Evolutionary conservation across 2,329 filamentous ascomycete species (phyloP), one percentile per base, ranked within the genome.

Genomic region (Lasiodiplodia theobromae): DNA sequence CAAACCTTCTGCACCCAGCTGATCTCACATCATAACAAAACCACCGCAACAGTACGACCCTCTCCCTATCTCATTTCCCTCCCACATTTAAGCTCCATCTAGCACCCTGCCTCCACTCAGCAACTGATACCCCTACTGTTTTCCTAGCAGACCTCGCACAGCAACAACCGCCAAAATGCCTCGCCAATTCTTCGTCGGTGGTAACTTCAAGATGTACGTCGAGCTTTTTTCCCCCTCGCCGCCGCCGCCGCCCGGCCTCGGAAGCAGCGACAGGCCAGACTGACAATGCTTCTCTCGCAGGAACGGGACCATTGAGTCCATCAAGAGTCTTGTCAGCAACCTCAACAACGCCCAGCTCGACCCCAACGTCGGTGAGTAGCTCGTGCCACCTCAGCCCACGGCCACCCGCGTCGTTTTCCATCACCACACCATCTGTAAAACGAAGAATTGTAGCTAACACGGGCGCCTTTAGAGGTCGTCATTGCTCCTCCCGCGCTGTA

Each of bases 191-290:
- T 97, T 97, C 83, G 92, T 97, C 82, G 94, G 94, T 83, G 94
- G 94, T 81, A 99, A 99, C 91, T 98, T 98, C 87, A 98, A 99
- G 89, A 98, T 98, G 94, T 97, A 85, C 80, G 87, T 82, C 47
- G 44, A 52, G n/a, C 28, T 38, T 56, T 69, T 38, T 38, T 31
- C 31, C 31, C 71, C 51, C 60, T 38, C 51, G 7, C 11, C 34
- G 34, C 37, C 70, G 67, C 64, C 47, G 47, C 66, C 72, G 70
- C 75, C 70, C 73, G 52, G 23, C 18, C 18, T 28, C 2, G 21
- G 28, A 14, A 23, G 31, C 56, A 10, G 56, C 12, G 21, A 21
- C 53, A 63, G 74, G 69, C 64, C 66, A 73, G 37, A n/a, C 44
- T 65, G 40, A 63, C 53, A 44, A 12, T 28, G 25, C 2, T 8